Conservation (phyloP, 2,329 filamentous ascomycete genomes). For the Tolypocladium inflatum region DNA sequence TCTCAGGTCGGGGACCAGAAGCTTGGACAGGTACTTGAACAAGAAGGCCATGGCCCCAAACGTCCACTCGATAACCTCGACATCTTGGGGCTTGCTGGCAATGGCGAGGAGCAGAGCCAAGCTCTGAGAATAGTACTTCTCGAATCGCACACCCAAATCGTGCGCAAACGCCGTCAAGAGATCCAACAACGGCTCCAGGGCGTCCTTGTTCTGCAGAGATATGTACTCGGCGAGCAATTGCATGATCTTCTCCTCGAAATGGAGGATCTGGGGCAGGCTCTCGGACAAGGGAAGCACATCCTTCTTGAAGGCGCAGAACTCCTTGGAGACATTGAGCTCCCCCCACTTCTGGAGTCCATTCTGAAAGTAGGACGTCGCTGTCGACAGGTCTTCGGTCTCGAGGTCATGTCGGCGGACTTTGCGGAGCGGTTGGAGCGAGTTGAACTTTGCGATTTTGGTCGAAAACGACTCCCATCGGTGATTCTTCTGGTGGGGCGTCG, state of each 20-base stretch:
- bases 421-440: constrained; percentile 82
- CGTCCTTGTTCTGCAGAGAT: constrained; percentile 64
- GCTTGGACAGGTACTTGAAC: constrained; percentile 90
- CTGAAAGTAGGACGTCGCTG: constrained; percentile 79
- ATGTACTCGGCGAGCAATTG: constrained; percentile 67
- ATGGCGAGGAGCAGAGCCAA: constrained; percentile 69
- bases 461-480: constrained; percentile 90
- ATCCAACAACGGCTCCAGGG: constrained; percentile 76
- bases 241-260: constrained; percentile 83
- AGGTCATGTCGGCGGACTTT: constrained; percentile 78
- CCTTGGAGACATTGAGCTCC: constrained; percentile 80
- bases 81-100: constrained; percentile 66
- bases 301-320: constrained; percentile 68
- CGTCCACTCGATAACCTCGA: constrained; percentile 94
- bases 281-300: constrained; percentile 73
- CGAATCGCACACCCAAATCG: constrained; percentile 78
- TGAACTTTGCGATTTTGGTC: constrained; percentile 80
- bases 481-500: constrained; percentile 67
- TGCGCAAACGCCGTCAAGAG: constrained; percentile 92
- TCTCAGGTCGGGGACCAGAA: constrained; percentile 75
- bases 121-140: constrained; percentile 73
- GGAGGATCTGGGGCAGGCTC: constrained; percentile 82
- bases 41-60: constrained; percentile 91
- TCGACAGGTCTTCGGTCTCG: constrained; percentile 66
- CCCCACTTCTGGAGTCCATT: constrained; percentile 78